A percentile compares a stretch with the other conserved stretches of the same genome.
These are phyloP conservation scores for Sporothrix globosa DNA, from an alignment of 2,329 filamentous ascomycete species.

Conservation along the genomic window DNA sequence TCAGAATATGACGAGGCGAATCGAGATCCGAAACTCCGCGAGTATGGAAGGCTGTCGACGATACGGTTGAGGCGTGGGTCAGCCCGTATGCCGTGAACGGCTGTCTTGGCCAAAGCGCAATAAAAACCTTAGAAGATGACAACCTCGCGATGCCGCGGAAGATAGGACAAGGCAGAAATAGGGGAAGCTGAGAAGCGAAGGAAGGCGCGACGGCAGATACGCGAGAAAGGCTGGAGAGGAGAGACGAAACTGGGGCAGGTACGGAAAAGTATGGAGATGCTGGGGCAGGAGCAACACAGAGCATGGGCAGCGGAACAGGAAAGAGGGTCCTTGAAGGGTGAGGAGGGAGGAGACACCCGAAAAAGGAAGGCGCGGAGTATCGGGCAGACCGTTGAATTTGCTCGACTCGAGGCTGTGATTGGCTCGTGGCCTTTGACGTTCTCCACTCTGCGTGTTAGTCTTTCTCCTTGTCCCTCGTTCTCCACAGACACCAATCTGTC, in stretches of 20 bases:
- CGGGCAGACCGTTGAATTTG: not conserved
- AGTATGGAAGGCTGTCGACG: not conserved
- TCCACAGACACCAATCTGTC: not conserved
- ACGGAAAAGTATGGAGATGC: conserved; percentile 10
- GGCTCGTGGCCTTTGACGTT: not conserved
- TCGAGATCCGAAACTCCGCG: conserved; percentile 14
- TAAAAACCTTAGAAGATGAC: not conserved
- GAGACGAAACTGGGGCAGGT: not conserved
- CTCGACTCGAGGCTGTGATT: not conserved
- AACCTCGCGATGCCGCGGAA: conserved; percentile 25
- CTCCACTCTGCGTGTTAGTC: conserved; percentile 26
- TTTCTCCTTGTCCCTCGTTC: not conserved
- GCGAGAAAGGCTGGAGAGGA: not conserved
- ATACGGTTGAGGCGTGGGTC: not conserved
- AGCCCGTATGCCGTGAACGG: not conserved
- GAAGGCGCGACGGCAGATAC: not conserved
- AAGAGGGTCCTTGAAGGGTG: not conserved
- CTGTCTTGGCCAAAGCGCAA: not conserved
- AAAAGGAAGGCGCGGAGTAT: conserved; percentile 25
- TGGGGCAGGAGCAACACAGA: conserved; percentile 6
- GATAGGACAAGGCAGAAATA: conserved; percentile 12
- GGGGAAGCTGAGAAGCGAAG: not conserved
- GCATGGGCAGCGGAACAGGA: not conserved
- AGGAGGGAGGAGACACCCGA: not conserved
- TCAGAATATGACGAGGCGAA: not conserved